Percentiles rank a stretch among this genome's conserved stretches.
Evolutionary conservation across 305 asterid species (phyloP).

Genomic region (Fraxinus greggii): DNA sequence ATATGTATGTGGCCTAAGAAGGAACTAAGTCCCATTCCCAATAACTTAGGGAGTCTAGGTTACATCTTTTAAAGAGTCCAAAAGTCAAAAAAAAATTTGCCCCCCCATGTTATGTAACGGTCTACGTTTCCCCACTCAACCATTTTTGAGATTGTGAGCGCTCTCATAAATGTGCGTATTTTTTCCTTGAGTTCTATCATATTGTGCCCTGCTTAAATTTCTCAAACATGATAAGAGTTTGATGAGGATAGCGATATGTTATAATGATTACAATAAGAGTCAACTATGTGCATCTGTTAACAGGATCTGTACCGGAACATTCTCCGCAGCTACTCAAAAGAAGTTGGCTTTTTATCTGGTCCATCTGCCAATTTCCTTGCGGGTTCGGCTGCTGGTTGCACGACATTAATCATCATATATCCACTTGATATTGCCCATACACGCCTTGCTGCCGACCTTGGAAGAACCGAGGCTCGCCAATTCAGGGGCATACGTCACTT

Average conservation of each 20-base stretch:
- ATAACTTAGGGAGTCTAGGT: background rate
- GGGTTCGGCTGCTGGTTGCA: slow-evolving; percentile 93
- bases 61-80: background rate
- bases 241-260: background rate
- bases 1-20: background rate
- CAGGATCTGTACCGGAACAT: slow-evolving; percentile 85
- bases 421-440: slow-evolving; percentile 98
- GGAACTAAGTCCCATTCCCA: background rate
- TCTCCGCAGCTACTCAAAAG: slow-evolving; percentile 51
- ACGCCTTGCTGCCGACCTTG: slow-evolving; percentile 94
- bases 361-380: slow-evolving; percentile 80
- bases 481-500: slow-evolving; percentile 84
- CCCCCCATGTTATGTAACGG: background rate
- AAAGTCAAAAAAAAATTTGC: background rate
- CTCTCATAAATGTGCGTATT: background rate
- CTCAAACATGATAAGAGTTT: background rate
- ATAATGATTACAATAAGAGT: background rate
- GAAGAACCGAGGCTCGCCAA: slow-evolving; percentile 72
- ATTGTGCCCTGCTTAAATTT: background rate
- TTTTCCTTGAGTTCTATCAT: background rate
- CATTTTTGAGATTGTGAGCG: background rate
- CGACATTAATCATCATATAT: slow-evolving; percentile 76
- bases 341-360: slow-evolving; percentile 61
- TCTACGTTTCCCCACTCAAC: background rate
- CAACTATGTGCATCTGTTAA: slow-evolving; percentile 1